Conservation (phyloP, 805 yeast species). For the Zygoascus biomembranicola region DNA sequence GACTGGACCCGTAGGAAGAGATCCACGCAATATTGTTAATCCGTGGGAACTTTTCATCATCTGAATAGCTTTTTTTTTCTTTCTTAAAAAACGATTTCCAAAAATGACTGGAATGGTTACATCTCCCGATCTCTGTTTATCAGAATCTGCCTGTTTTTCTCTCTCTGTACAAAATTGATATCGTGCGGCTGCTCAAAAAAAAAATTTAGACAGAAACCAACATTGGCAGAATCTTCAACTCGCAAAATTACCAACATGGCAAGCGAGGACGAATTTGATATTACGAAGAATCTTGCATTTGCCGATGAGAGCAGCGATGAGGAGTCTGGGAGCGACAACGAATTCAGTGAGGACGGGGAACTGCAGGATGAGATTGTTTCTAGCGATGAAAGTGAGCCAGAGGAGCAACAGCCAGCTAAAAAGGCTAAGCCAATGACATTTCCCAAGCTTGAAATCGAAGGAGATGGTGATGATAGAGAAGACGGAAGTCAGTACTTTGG, state of each 20-base stretch:
- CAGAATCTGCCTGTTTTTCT: no score
- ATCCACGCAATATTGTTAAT: no score
- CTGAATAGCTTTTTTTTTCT: no score
- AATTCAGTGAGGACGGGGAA: slow-evolving; percentile 13
- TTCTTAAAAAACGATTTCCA: no score
- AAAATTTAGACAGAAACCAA: no score
- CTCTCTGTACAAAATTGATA: no score
- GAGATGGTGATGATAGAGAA: slow-evolving; percentile 24
- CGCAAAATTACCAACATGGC: neutral
- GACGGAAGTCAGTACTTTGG: slow-evolving; percentile 13
- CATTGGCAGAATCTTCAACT: no score
- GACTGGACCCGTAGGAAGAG: no score
- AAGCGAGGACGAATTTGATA: slow-evolving; percentile 23
- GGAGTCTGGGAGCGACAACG: slow-evolving; percentile 4
- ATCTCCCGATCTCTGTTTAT: no score
- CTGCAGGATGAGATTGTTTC: slow-evolving; percentile 29
- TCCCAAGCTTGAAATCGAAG: slow-evolving; percentile 20
- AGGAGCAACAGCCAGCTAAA: slow-evolving; percentile 4
- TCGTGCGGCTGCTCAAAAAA: no score
- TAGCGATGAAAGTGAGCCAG: slow-evolving; percentile 40
- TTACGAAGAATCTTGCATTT: slow-evolving; percentile 19
- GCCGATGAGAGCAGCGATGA: slow-evolving; percentile 6
- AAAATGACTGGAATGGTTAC: no score
- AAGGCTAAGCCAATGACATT: neutral
- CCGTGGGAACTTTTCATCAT: no score